phyloP scores from a whole-genome alignment of 257 asterid species.

The Lithospermum erythrorhizon region DNA sequence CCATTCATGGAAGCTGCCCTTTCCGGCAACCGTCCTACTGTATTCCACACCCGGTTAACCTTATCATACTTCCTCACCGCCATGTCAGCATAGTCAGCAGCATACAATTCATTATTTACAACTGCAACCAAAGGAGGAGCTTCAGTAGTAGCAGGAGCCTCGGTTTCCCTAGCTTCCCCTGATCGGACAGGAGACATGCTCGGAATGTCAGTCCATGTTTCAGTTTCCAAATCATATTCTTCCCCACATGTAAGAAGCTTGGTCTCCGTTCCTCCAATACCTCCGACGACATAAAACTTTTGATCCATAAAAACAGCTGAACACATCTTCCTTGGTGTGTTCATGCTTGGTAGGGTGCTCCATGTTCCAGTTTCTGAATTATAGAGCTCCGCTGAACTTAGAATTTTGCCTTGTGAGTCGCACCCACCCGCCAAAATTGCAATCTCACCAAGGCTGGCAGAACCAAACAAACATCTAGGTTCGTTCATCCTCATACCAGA shows the following conservation, averaged over 20 bases:
- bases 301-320: slow-evolving; percentile 74
- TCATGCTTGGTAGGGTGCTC: slow-evolving; percentile 63
- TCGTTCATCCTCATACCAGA: no score
- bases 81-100: slow-evolving; percentile 81
- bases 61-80: slow-evolving; percentile 60
- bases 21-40: slow-evolving; percentile 66
- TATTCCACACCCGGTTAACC: slow-evolving; percentile 28
- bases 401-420: slow-evolving; percentile 33
- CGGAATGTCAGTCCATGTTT: slow-evolving; percentile 66
- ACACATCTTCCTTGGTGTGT: slow-evolving; percentile 72
- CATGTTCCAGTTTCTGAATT: slow-evolving; percentile 41
- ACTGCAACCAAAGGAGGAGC: slow-evolving; percentile 91
- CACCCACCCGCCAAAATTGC: slow-evolving; percentile 95
- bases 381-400: slow-evolving; percentile 54
- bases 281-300: slow-evolving; percentile 67
- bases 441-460: slow-evolving; percentile 12
- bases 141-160: slow-evolving; percentile 50
- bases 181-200: slow-evolving; percentile 68
- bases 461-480: no score
- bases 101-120: slow-evolving; percentile 15
- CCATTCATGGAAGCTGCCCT: slow-evolving; percentile 67
- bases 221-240: slow-evolving; percentile 35
- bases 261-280: slow-evolving; percentile 39
- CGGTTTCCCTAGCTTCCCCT: slow-evolving; percentile 39
- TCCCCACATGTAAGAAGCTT: slow-evolving; percentile 41